Evolutionary conservation across 345 rosid species (phyloP), one percentile per base, ranked within the genome.

Genomic region (Gossypium herbaceum): DNA sequence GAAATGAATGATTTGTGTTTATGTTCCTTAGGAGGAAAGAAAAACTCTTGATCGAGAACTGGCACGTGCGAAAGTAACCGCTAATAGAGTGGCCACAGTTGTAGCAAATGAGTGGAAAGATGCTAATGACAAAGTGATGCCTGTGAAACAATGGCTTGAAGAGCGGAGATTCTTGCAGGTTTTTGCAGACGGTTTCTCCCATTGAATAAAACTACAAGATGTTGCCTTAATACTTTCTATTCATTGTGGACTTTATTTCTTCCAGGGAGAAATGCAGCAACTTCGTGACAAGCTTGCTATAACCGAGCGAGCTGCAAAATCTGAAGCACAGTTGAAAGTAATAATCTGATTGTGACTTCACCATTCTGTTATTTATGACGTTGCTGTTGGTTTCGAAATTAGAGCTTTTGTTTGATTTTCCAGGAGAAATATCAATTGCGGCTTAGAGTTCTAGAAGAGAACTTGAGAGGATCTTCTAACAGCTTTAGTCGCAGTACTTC

Each of bases 91-190:
- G 72, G 99, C 99, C 50, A 89, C 94, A 16, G 98, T 95, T 55
- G 99, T 95, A 61, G 99, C 98, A 72, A 95, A 95, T 45, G 99
- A 93, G 70, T 93, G 98, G 99, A 95, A 93, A 87, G 99, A 91
- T 88, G 85, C 91, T 63, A 91, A 86, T 69, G 99, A 93, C 84
- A 92, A 95, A 86, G 99, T 95, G 80, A 95, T 95, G 99, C 99
- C 99, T 78, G 99, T 95, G 68, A 95, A 88, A 73, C 99, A 95
- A 72, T 95, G 99, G 99, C 98, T 95, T 48, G 98, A 93, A 78
- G 99, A 95, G 73, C 85, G 99, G 27, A 89, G 98, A 81, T 93
- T 93, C 84, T 79, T 95, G 82, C 99, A 95, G 98, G 99, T 91
- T 68, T 66, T 27, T 69, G 47, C 66, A 81, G 73, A 57, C 13